Evolutionary conservation across 1,139 yeast genomes (phyloP).

Genomic region (Chernovozyma sophiae-reginae): DNA sequence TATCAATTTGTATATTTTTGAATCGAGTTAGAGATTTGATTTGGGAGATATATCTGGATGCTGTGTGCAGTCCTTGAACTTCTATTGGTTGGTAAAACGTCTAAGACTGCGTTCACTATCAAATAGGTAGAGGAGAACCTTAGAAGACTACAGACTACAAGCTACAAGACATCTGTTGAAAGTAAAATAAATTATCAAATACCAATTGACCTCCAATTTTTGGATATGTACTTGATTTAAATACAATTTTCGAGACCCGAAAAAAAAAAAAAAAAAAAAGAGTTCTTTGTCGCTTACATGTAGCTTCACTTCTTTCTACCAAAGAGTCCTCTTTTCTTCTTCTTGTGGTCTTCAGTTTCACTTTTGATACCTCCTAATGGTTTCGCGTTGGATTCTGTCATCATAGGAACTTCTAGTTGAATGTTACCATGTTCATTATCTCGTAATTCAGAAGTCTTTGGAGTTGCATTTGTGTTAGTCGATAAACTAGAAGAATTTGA

Average conservation of each 20-base stretch:
- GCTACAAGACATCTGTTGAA: neutral
- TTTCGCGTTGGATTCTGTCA: conserved; percentile 19
- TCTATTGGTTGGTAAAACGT: neutral
- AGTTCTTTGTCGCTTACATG: too few species aligned
- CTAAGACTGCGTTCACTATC: too few species aligned
- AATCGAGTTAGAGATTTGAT: too few species aligned
- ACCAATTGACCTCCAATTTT: neutral
- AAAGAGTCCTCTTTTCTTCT: conserved; percentile 32
- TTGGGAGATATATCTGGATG: too few species aligned
- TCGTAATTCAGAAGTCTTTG: conserved; percentile 19
- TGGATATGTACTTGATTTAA: too few species aligned
- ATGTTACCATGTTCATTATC: conserved; percentile 13
- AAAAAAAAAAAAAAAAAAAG: too few species aligned
- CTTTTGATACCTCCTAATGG: conserved; percentile 33
- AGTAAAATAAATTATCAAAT: neutral
- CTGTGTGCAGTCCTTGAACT: too few species aligned
- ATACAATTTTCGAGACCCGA: too few species aligned
- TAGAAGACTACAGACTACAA: too few species aligned
- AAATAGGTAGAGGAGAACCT: too few species aligned
- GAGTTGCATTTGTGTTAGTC: conserved; percentile 25
- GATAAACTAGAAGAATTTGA: conserved; percentile 23
- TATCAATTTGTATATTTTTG: neutral
- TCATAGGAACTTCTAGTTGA: conserved; percentile 13
- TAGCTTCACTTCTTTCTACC: conserved; percentile 20
- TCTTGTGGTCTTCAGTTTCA: conserved; percentile 9